Percentiles rank a stretch among this genome's conserved stretches.
phyloP scores from a whole-genome alignment of 148 eudicot species.

The Rhododendron ferrugineum region DNA sequence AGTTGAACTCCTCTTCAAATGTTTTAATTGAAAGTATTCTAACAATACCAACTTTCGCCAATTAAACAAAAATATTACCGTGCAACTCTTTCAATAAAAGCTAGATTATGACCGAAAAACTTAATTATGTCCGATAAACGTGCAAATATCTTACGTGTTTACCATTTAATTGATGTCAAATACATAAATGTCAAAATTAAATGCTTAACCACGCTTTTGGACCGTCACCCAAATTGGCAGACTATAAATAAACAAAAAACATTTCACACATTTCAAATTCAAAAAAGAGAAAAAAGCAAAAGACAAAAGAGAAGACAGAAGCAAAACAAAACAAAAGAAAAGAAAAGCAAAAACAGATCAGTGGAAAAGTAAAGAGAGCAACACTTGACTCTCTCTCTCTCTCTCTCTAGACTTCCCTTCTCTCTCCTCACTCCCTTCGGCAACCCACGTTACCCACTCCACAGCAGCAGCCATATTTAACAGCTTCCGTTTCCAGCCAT shows the following conservation, averaged over 20 bases:
- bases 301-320: background rate
- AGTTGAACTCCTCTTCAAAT: no score
- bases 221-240: background rate
- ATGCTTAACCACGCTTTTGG: background rate
- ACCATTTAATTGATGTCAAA: background rate
- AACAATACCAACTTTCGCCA: no score
- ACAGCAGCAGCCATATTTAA: background rate
- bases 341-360: background rate
- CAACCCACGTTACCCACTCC: background rate
- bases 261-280: background rate
- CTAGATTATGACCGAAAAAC: no score
- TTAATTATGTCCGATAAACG: background rate
- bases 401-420: background rate
- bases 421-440: background rate
- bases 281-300: background rate
- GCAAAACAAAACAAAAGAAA: background rate
- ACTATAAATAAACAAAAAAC: background rate
- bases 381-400: background rate
- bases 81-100: no score
- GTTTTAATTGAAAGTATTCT: no score
- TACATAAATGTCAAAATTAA: background rate
- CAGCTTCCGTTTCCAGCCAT: background rate
- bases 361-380: background rate
- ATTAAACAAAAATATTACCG: no score
- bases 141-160: background rate